phyloP scores from a whole-genome alignment of 441 rosid genomes.

The Mallotus japonicus region DNA sequence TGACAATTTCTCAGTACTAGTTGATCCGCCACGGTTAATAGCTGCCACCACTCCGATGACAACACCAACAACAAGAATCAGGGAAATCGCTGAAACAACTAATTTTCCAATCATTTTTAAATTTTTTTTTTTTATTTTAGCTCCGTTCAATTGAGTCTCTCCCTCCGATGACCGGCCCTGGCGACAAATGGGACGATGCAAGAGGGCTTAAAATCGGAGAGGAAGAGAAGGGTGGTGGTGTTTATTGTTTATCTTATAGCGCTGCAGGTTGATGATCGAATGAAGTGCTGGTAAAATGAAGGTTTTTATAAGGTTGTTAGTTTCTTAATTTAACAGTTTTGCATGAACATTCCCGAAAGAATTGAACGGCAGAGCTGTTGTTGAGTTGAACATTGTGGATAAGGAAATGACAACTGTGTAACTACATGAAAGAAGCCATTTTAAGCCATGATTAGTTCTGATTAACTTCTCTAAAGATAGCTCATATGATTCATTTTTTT shows the following conservation, averaged over 20 bases:
- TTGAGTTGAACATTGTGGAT: neutral
- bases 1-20: constrained; percentile 20
- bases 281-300: neutral
- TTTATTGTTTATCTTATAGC: neutral
- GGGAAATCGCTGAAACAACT: constrained; percentile 54
- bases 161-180: constrained; percentile 26
- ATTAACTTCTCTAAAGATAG: neutral
- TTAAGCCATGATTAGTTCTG: neutral
- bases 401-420: neutral
- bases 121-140: neutral
- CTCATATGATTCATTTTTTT: neutral
- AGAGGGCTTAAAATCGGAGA: constrained; percentile 18
- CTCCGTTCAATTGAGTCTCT: neutral
- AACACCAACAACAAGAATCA: constrained; percentile 61
- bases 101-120: constrained; percentile 43
- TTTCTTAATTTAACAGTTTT: constrained; percentile 6
- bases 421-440: neutral
- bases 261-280: neutral
- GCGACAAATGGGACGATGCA: constrained; percentile 15
- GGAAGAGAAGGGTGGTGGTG: neutral
- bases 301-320: constrained; percentile 9
- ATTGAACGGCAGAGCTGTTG: constrained; percentile 12
- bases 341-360: neutral
- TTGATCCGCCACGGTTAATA: constrained; percentile 20
- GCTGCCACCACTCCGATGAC: constrained; percentile 50